Conservation (phyloP, 371 early-diverging fungal species). For the Capillidium heterosporum region DNA sequence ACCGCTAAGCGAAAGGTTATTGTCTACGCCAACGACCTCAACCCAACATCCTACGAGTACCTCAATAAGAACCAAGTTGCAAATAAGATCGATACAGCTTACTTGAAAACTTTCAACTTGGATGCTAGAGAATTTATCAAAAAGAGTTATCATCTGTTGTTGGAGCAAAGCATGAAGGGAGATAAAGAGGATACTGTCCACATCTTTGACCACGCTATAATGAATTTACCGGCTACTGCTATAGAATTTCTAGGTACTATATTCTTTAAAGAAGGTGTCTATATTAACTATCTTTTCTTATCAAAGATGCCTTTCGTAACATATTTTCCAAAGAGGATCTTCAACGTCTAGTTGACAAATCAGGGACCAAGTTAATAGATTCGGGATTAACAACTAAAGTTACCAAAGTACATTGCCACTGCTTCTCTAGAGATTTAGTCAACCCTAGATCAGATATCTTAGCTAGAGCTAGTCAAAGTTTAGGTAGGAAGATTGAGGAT, state of each 20-base stretch:
- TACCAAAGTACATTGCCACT: conserved; percentile 84
- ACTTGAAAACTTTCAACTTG: conserved; percentile 61
- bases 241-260: conserved; percentile 74
- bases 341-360: conserved; percentile 16
- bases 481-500: conserved; percentile 8
- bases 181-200: conserved; percentile 18
- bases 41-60: conserved; percentile 74
- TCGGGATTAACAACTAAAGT: background rate
- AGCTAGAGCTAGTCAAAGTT: conserved; percentile 18
- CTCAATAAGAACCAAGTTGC: conserved; percentile 56
- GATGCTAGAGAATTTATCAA: conserved; percentile 85
- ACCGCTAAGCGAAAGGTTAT: conserved; percentile 67
- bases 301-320: conserved; percentile 46
- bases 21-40: conserved; percentile 97
- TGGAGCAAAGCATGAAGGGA: background rate
- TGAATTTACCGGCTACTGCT: conserved; percentile 95
- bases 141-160: conserved; percentile 34
- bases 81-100: conserved; percentile 52
- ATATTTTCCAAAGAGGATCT: conserved; percentile 31
- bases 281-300: background rate
- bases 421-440: conserved; percentile 64
- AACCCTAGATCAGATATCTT: conserved; percentile 48
- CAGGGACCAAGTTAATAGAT: background rate
- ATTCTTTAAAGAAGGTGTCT: background rate
- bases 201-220: conserved; percentile 85